Evolutionary conservation across 2,329 filamentous ascomycete genomes (phyloP).

Genomic region (Verticillium dahliae): DNA sequence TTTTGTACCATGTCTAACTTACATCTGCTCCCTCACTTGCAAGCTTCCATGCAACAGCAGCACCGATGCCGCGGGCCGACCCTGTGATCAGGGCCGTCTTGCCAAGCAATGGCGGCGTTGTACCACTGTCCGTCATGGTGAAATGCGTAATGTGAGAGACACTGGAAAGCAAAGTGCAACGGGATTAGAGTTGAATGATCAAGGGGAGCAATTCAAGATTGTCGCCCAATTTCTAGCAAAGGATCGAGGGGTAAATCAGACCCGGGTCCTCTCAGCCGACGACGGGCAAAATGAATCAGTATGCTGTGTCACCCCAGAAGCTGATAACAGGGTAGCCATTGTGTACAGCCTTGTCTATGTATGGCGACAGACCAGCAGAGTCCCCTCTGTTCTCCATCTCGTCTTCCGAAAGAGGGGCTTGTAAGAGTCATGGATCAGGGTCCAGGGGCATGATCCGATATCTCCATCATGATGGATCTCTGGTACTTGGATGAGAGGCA

Average conservation of each 20-base stretch:
- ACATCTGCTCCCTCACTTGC: constrained; percentile 40
- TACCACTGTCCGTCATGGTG: background rate
- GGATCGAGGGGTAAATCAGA: too few species aligned
- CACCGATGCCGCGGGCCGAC: constrained; percentile 49
- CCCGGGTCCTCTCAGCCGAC: too few species aligned
- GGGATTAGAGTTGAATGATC: too few species aligned
- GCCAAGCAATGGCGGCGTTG: background rate
- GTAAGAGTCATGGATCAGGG: background rate
- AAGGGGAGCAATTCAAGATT: too few species aligned
- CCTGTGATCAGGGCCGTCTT: constrained; percentile 13
- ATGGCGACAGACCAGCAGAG: background rate
- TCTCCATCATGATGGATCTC: background rate
- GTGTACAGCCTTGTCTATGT: background rate
- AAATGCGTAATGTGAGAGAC: background rate
- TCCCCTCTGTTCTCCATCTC: background rate
- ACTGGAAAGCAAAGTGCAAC: too few species aligned
- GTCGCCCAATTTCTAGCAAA: too few species aligned
- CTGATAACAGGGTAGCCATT: too few species aligned
- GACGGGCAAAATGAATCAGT: too few species aligned
- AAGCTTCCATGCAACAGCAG: constrained; percentile 50
- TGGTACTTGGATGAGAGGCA: too few species aligned
- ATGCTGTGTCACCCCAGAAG: too few species aligned
- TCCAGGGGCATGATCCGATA: background rate
- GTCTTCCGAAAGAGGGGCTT: background rate
- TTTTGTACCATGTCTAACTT: background rate